Evolutionary conservation across 306 rosid genomes (phyloP).

Genomic region (Urtica urens): DNA sequence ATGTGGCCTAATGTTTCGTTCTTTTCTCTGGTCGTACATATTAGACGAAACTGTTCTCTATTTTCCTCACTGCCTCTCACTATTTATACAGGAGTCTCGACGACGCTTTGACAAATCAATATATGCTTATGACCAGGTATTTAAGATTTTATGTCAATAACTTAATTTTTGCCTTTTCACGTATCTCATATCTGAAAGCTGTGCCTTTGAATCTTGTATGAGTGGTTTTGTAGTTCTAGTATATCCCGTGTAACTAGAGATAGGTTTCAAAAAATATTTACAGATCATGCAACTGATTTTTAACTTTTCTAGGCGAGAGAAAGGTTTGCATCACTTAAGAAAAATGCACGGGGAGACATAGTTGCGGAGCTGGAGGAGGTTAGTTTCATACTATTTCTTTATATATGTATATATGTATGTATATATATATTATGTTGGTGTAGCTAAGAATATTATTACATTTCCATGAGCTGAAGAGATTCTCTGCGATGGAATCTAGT

Average conservation of each 20-base stretch:
- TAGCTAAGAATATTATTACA: no score
- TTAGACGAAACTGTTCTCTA: background rate
- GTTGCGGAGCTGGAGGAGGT: conserved; percentile 94
- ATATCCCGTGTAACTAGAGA: conserved; percentile 9
- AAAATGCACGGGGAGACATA: conserved; percentile 70
- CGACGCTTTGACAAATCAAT: conserved; percentile 65
- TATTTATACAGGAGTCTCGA: conserved; percentile 59
- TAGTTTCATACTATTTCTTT: conserved; percentile 7
- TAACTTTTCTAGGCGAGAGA: conserved; percentile 60
- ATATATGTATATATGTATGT: conserved; percentile 3
- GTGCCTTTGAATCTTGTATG: background rate
- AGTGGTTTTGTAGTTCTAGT: background rate
- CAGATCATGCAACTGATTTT: conserved; percentile 16
- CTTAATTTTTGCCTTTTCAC: background rate
- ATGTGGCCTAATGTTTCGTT: background rate
- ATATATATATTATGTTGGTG: no score
- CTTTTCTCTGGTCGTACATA: conserved; percentile 6
- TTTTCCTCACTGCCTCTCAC: conserved; percentile 8
- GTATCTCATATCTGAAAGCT: no score
- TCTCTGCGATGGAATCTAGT: no score
- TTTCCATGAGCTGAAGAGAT: no score
- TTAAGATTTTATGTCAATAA: conserved; percentile 1
- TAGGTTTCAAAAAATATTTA: conserved; percentile 12
- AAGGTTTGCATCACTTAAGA: conserved; percentile 83
- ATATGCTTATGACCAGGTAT: conserved; percentile 89